phyloP scores from a whole-genome alignment of 768 basidiomycete genomes.

The Lactifluus echinatus region DNA sequence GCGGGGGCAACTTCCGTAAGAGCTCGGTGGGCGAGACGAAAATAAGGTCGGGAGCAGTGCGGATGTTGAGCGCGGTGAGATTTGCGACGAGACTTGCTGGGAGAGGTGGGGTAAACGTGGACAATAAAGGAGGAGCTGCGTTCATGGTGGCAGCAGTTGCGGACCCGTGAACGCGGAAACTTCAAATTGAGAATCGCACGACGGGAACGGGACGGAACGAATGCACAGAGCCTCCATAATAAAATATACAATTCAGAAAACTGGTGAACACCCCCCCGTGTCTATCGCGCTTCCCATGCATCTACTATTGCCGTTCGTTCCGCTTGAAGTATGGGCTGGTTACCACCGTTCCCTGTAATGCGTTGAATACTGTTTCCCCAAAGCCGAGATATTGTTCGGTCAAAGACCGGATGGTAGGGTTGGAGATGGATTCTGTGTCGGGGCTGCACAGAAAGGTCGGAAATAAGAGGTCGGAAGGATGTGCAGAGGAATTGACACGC shows the following conservation, averaged over 20 bases:
- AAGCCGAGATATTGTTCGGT: slow-evolving; percentile 78
- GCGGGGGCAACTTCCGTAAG: slow-evolving; percentile 9
- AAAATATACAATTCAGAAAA: background rate
- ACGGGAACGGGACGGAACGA: background rate
- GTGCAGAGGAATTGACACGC: slow-evolving; percentile 31
- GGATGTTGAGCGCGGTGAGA: slow-evolving; percentile 15
- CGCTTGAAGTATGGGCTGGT: slow-evolving; percentile 78
- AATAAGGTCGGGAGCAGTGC: slow-evolving; percentile 11
- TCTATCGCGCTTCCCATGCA: background rate
- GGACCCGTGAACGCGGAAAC: background rate
- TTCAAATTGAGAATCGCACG: background rate
- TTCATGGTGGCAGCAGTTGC: slow-evolving; percentile 9
- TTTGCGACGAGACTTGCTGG: slow-evolving; percentile 8
- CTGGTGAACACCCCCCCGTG: background rate
- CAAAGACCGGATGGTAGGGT: slow-evolving; percentile 65
- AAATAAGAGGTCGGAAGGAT: slow-evolving; percentile 1
- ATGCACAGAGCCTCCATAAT: background rate
- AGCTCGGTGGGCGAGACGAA: slow-evolving; percentile 5
- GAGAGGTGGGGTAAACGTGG: slow-evolving; percentile 7
- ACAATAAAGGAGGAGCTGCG: background rate
- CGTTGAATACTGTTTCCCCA: slow-evolving; percentile 85
- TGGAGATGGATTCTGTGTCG: slow-evolving; percentile 59
- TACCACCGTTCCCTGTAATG: slow-evolving; percentile 77
- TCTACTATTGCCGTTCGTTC: slow-evolving; percentile 32
- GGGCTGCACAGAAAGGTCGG: slow-evolving; percentile 37